These are phyloP conservation scores for Pleurotus sapidus DNA, from an alignment of 768 basidiomycete genomes.

Conservation along the genomic window DNA sequence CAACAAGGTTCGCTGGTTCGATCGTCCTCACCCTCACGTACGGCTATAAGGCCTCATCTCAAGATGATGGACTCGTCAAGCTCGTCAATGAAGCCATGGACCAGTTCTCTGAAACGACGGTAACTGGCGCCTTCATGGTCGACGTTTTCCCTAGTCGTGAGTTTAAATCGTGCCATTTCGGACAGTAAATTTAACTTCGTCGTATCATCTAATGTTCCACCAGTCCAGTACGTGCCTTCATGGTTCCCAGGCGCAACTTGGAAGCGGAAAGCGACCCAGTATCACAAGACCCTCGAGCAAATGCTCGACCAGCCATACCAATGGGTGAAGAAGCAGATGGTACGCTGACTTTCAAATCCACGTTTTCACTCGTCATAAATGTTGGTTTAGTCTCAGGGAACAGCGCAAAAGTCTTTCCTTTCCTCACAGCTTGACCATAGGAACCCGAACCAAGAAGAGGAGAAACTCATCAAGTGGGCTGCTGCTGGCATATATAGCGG, in stretches of 20 bases:
- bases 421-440: slow-evolving; percentile 54
- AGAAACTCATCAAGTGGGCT: slow-evolving; percentile 65
- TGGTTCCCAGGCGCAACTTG: slow-evolving; percentile 31
- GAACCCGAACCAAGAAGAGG: slow-evolving; percentile 49
- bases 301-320: slow-evolving; percentile 21
- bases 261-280: slow-evolving; percentile 16
- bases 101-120: slow-evolving; percentile 17
- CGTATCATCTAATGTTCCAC: too few species aligned
- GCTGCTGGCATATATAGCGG: slow-evolving; percentile 53
- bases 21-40: slow-evolving; percentile 25
- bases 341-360: slow-evolving; percentile 1
- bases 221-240: slow-evolving; percentile 22
- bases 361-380: not conserved
- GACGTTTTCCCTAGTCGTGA: slow-evolving; percentile 25
- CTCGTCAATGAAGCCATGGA: slow-evolving; percentile 21
- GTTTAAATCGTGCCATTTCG: not conserved
- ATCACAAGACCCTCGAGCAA: slow-evolving; percentile 10
- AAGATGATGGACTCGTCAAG: slow-evolving; percentile 21
- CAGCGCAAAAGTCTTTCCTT: slow-evolving; percentile 54
- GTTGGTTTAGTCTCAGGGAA: slow-evolving; percentile 49
- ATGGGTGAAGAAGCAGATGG: slow-evolving; percentile 37
- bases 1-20: slow-evolving; percentile 17
- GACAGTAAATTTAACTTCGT: not conserved
- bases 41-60: slow-evolving; percentile 18
- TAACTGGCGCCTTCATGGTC: slow-evolving; percentile 22